Base-by-base conservation (phyloP, 495 filamentous ascomycete species). In the Lophiotrema nucula region DNA sequence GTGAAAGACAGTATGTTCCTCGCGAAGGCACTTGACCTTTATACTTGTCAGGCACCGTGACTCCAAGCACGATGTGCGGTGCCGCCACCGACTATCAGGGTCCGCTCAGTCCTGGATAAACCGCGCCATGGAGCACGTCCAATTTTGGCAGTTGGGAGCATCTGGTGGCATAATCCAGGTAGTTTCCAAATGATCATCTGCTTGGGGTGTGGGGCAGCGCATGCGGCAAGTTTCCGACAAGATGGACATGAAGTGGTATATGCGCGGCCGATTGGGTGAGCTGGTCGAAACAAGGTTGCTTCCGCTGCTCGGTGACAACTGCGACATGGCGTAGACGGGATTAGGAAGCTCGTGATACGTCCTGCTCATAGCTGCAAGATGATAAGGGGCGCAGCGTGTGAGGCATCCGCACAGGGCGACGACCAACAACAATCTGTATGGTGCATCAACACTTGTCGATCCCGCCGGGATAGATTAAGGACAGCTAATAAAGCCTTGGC, bases 381-480 rank as follows among this genome's bases (percentile, higher is more conserved):
- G 51, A 62, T 56, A 62, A 62, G 51, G 39, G 49, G 27, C 46
- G 46, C n/a, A 38, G 45, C 19, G 28, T 44, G 43, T 49, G 49
- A 42, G 49, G 28, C 43, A 42, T 35, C 31, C 21, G 15, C 33
- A 43, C 42, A 54, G 42, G 16, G 44, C 42, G 16, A 60, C 50
- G 27, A 33, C 42, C 37, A 45, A 45, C 22, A 15, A 43, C 58
- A 56, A 62, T 62, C 44, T 52, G 58, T 62, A 16, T 62, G 58
- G 58, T 56, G 51, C 58, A 56, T 45, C 45, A 27, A 44, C 15
- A 26, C 19, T 18, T 27, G 60, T 58, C 60, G 60, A 63, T 63
- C 60, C 4, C 47, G 25, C 27, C 15, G 39, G 42, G 13, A 42
- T 58, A 63, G 47, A 63, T 63, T 57, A 63, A 56, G 45, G 46